These are phyloP conservation scores for Fusarium udum DNA, from an alignment of 2,329 filamentous ascomycete species.

Conservation along the genomic window DNA sequence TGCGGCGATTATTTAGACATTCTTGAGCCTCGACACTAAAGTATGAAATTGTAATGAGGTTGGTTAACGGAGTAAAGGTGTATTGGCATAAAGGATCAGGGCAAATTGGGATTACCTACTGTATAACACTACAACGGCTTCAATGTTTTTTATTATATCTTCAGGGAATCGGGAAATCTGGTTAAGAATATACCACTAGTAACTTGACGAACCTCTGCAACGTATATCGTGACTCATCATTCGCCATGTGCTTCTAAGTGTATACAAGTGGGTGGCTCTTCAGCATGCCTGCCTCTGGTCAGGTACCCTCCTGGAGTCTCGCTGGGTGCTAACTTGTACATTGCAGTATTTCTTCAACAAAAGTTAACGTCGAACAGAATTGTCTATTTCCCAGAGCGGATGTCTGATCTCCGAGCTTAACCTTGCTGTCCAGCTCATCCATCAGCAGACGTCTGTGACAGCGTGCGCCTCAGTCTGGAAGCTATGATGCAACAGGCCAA, in stretches of 20 bases:
- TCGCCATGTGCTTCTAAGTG: background rate
- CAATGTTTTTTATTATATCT: background rate
- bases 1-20: slow-evolving; percentile 12
- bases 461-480: background rate
- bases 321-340: background rate
- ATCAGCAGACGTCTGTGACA: background rate
- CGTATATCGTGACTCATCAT: background rate
- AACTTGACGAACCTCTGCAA: background rate
- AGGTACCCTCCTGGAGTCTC: background rate
- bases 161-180: background rate
- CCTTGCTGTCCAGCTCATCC: background rate
- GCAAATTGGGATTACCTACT: background rate
- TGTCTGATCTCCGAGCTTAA: background rate
- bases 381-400: background rate
- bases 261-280: background rate
- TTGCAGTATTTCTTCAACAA: background rate
- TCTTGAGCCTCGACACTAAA: background rate
- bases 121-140: background rate
- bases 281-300: background rate
- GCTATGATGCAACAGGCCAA: background rate
- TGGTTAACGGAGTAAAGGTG: slow-evolving; percentile 13
- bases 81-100: background rate
- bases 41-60: background rate
- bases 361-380: background rate
- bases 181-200: background rate